Conservation (phyloP, 2,329 filamentous ascomycete species). For the Arthrobotrys musiformis region DNA sequence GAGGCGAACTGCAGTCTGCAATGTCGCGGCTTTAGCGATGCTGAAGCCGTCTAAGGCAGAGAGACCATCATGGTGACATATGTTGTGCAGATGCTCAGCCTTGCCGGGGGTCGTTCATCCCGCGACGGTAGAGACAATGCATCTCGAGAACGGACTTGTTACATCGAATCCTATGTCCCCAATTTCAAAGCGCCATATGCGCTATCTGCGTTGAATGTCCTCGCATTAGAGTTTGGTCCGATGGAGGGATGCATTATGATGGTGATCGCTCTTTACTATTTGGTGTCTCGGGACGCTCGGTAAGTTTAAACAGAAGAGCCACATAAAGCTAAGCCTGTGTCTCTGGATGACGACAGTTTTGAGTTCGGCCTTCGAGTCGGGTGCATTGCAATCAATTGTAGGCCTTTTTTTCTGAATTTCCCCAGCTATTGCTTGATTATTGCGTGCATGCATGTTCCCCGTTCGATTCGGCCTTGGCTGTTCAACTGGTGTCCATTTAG, state of each 20-base stretch:
- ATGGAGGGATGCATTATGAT: neutral
- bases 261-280: neutral
- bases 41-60: slow-evolving; percentile 15
- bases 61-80: slow-evolving; percentile 1
- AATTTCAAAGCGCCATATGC: neutral
- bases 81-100: slow-evolving; percentile 3
- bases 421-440: neutral
- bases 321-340: neutral
- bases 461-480: slow-evolving; percentile 16
- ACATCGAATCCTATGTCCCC: no score
- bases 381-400: no score
- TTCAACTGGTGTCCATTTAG: slow-evolving; percentile 17
- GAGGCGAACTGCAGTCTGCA: slow-evolving; percentile 51
- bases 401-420: neutral
- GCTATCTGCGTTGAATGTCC: slow-evolving; percentile 20
- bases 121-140: neutral
- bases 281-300: slow-evolving; percentile 43
- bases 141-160: no score
- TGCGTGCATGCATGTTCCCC: slow-evolving; percentile 25
- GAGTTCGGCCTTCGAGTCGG: neutral
- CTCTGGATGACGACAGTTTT: slow-evolving; percentile 34
- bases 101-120: neutral
- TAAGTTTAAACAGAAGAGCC: slow-evolving; percentile 8
- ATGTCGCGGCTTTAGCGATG: slow-evolving; percentile 40
- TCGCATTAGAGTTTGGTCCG: slow-evolving; percentile 41